A percentile compares a stretch with the other conserved stretches of the same genome.
Conservation (phyloP, 2,329 filamentous ascomycete genomes). For the Ilyonectria robusta region DNA sequence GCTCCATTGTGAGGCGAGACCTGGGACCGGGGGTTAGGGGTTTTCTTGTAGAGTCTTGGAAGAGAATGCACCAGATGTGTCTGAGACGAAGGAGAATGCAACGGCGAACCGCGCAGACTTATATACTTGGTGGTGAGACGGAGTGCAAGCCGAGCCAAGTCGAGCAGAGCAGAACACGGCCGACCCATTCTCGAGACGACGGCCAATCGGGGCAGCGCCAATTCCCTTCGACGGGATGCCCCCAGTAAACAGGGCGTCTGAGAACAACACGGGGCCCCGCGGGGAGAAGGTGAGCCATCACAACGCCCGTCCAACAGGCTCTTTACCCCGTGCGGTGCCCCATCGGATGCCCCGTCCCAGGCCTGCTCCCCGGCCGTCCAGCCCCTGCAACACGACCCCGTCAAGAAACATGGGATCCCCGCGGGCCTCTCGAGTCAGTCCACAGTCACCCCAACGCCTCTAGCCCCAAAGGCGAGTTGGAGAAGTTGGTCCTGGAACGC, state of each 20-base stretch:
- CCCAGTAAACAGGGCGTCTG: background rate
- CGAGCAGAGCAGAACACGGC: background rate
- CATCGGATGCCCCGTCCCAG: background rate
- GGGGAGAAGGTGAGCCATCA: conserved; percentile 16
- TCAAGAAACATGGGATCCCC: background rate
- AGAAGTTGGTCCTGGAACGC: background rate
- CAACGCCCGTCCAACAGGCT: background rate
- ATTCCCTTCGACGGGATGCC: conserved; percentile 12
- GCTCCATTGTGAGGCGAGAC: conserved; percentile 27
- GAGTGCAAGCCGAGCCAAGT: background rate
- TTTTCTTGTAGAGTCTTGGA: background rate
- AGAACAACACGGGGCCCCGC: conserved; percentile 18
- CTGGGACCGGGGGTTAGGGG: background rate
- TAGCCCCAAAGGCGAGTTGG: conserved; percentile 11
- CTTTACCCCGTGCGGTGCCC: background rate
- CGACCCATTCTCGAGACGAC: no score
- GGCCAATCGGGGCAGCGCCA: conserved; percentile 21
- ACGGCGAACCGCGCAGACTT: conserved; percentile 1
- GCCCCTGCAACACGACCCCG: no score
- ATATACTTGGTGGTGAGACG: conserved; percentile 14
- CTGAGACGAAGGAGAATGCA: background rate
- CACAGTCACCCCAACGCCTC: background rate
- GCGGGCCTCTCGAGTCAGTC: conserved; percentile 10
- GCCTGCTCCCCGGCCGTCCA: background rate
- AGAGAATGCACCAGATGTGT: conserved; percentile 8